Percentiles rank a stretch among this genome's conserved stretches.
These are phyloP conservation scores for Nepenthes alata DNA, from an alignment of 179 eudicot genomes.

Conservation along the genomic window DNA sequence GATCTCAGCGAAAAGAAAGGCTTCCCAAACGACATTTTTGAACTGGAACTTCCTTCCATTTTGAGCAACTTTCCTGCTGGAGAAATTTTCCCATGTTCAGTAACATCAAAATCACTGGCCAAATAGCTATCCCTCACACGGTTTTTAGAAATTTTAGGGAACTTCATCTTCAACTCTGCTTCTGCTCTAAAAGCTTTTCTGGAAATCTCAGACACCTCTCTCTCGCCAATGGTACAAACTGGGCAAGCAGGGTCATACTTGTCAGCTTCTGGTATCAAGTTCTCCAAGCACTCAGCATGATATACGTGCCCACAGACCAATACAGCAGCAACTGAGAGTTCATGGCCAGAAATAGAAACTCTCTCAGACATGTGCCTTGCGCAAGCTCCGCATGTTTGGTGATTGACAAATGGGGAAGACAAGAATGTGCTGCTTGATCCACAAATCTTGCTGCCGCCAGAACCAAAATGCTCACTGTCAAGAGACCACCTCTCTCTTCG, in stretches of 20 bases:
- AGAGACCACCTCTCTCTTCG: constrained; percentile 54
- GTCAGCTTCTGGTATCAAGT: constrained; percentile 15
- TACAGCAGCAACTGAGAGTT: constrained; percentile 18
- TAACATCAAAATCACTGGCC: constrained; percentile 5
- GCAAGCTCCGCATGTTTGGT: constrained; percentile 74
- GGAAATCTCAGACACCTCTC: constrained; percentile 17
- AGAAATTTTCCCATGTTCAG: not conserved
- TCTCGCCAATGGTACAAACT: constrained; percentile 15
- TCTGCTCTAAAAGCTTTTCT: constrained; percentile 14
- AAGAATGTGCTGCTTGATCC: constrained; percentile 46
- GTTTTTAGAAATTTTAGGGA: constrained; percentile 12
- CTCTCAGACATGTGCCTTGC: constrained; percentile 54
- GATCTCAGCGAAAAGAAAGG: constrained; percentile 21
- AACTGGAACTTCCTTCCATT: constrained; percentile 13
- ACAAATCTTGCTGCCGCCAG: constrained; percentile 31
- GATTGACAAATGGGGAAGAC: constrained; percentile 38
- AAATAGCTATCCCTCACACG: constrained; percentile 15
- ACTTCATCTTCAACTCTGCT: constrained; percentile 16
- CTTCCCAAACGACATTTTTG: constrained; percentile 17
- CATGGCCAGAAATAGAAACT: constrained; percentile 8
- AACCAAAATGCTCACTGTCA: constrained; percentile 36
- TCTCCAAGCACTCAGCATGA: constrained; percentile 23
- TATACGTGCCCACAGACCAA: constrained; percentile 22
- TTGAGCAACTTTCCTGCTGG: constrained; percentile 3
- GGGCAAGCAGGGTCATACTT: constrained; percentile 25